Base-by-base conservation (phyloP, 805 yeast species). In the Candida nitratophila region DNA sequence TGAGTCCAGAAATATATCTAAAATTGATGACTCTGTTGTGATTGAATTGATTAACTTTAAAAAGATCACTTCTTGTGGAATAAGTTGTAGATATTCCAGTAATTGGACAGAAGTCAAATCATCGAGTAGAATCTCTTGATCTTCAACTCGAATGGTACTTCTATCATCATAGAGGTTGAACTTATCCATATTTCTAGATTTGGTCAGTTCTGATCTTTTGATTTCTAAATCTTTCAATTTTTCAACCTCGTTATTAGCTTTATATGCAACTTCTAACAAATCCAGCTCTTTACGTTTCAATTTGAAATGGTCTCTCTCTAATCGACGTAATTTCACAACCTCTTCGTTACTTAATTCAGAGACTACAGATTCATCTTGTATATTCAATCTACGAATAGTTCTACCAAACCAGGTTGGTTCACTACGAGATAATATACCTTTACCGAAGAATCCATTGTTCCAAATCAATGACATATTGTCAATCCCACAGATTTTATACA, bases 341-440 rank as follows among this genome's bases (percentile, higher is more conserved):
- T 87, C 95, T 64, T 93, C 99, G 47, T 79, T 70, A 19, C 83
- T 69, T 17, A 65, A 54, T 39, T 45, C 60, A 41, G 31, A 53
- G 22, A 41, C 10, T 10, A 24, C 10, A 6, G 27, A 39, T 36
- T 39, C 39, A 54, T 40, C 64, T 56, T 41, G 71, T 22, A 61
- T 72, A 14, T 74, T 73, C 22, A 85, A 63, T 36, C 87, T 61
- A 39, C 80, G 69, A 29, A 66, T 63, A 1, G 87, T 79, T 43
- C 97, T 70, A n/a, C 68, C 69, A 38, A 59, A 63, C 97, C 98
- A 93, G 0, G 96, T 78, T 0, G 99, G 96, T 57, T 93, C 97
- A 45, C 95, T 84, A 50, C 99, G 70, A 31, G 96, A 86, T 38
- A 89, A 66, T 2, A 77, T 76, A 2, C 98, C 99, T 56, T 91